phyloP scores from a whole-genome alignment of 2,329 filamentous ascomycete genomes.

The Colletotrichum viniferum region DNA sequence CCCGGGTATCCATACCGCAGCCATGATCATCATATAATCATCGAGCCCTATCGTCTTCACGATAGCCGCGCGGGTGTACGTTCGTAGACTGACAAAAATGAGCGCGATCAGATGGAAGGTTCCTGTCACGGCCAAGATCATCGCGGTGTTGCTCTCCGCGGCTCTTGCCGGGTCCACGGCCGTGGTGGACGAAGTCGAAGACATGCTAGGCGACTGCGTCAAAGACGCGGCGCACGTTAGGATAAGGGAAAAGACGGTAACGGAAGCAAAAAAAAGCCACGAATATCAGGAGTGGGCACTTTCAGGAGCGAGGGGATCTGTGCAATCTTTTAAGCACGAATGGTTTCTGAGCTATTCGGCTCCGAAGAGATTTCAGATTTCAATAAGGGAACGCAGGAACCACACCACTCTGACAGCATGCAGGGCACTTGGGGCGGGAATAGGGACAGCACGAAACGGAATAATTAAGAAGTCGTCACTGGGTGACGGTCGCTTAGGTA shows the following conservation, averaged over 20 bases:
- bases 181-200: neutral
- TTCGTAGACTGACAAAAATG: slow-evolving; percentile 15
- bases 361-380: neutral
- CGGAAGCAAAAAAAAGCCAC: neutral
- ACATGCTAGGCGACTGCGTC: neutral
- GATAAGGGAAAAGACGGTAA: neutral
- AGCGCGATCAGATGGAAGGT: slow-evolving; percentile 28
- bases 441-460: neutral
- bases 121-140: slow-evolving; percentile 26
- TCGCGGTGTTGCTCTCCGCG: slow-evolving; percentile 28
- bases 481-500: neutral
- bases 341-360: neutral
- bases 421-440: neutral
- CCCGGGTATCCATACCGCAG: slow-evolving; percentile 26
- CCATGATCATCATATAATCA: slow-evolving; percentile 31
- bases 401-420: neutral
- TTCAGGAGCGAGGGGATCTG: neutral
- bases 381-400: neutral
- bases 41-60: slow-evolving; percentile 29
- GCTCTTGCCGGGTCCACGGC: slow-evolving; percentile 23
- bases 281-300: neutral
- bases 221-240: neutral
- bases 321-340: slow-evolving; percentile 2
- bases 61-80: slow-evolving; percentile 25
- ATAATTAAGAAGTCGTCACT: neutral